Percentiles rank a stretch among this genome's conserved stretches.
Evolutionary conservation across 345 rosid genomes (phyloP).

Genomic region (Kernera saxatilis): DNA sequence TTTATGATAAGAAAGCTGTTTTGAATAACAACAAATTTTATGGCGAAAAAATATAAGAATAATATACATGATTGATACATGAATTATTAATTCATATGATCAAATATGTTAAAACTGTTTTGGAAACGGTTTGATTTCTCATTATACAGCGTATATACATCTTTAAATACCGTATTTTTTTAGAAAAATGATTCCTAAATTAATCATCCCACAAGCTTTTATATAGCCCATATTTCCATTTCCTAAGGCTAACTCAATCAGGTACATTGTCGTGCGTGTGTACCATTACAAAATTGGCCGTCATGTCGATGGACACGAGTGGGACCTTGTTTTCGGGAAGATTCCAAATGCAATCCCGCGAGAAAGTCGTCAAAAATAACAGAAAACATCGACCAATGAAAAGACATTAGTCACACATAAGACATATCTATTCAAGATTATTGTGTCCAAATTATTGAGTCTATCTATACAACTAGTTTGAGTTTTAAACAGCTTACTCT

Average conservation of each 20-base stretch:
- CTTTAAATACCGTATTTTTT: no score
- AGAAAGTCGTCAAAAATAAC: constrained; percentile 4
- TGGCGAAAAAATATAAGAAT: no score
- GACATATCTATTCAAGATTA: not conserved
- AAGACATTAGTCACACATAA: constrained; percentile 1
- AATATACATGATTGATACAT: no score
- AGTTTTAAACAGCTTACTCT: not conserved
- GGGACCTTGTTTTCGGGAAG: not conserved
- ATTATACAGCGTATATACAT: no score
- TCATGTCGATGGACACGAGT: not conserved
- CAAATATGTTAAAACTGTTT: no score
- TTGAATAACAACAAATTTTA: no score
- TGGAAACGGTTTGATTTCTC: no score
- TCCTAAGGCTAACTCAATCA: not conserved
- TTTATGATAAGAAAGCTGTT: no score
- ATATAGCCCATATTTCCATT: not conserved
- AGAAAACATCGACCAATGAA: constrained; percentile 7
- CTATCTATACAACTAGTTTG: not conserved
- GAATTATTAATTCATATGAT: no score
- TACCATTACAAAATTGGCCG: not conserved
- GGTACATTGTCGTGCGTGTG: not conserved
- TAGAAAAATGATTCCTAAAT: no score
- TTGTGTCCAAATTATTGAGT: not conserved
- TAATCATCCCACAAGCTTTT: not conserved
- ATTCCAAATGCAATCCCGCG: not conserved